phyloP scores from a whole-genome alignment of 345 rosid genomes.

The Mallotus nudiflorus region DNA sequence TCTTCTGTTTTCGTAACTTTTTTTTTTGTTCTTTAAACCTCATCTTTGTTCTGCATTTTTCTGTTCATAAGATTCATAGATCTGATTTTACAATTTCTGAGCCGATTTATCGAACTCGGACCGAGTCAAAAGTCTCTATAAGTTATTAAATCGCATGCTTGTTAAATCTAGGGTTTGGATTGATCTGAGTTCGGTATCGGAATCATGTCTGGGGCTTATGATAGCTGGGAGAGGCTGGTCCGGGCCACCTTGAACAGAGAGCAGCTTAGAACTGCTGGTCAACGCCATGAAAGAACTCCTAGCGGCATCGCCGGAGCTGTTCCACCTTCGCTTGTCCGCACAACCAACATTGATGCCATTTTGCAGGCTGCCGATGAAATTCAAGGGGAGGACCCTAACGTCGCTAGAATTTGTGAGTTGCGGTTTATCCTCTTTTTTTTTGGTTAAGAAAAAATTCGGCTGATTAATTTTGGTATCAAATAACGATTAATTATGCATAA shows the following conservation, averaged over 20 bases:
- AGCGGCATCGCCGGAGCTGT: constrained; percentile 85
- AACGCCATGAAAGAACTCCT: constrained; percentile 51
- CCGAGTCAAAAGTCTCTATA: background rate
- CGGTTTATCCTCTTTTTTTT: background rate
- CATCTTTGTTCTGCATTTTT: background rate
- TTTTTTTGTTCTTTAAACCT: background rate
- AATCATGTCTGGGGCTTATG: constrained; percentile 64
- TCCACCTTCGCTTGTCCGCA: constrained; percentile 82
- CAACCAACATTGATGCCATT: constrained; percentile 84
- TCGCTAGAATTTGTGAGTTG: constrained; percentile 77
- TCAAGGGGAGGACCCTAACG: constrained; percentile 72
- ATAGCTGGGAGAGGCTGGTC: constrained; percentile 85
- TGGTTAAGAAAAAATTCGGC: background rate
- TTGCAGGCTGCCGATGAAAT: constrained; percentile 96
- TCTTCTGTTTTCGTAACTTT: background rate
- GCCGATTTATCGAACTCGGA: background rate
- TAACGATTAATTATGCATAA: background rate
- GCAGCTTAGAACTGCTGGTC: constrained; percentile 63
- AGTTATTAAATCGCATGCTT: background rate
- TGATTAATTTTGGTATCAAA: background rate
- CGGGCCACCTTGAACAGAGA: constrained; percentile 84
- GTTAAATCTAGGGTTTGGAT: constrained; percentile 12
- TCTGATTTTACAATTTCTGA: background rate
- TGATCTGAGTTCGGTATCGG: constrained; percentile 4
- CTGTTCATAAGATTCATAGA: background rate